Evolutionary conservation across 176 grass and related monocot species (phyloP).

Genomic region (Carex pumila): DNA sequence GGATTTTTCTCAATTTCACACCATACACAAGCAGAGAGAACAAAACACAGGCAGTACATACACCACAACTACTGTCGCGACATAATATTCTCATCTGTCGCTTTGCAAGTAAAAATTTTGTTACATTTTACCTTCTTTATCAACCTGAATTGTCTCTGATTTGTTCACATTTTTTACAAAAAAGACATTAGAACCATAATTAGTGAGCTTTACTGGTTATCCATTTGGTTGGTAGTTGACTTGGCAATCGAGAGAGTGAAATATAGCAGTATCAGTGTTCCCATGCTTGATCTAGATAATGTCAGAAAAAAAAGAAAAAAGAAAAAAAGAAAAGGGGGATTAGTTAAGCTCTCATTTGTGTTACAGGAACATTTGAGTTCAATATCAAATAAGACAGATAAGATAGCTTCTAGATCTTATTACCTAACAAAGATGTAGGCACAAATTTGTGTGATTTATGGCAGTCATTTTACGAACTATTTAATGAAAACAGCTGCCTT

Average conservation of each 20-base stretch:
- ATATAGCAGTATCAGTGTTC: slow-evolving; percentile 17
- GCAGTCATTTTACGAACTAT: neutral
- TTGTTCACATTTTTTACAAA: neutral
- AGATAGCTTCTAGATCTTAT: neutral
- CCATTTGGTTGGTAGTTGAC: neutral
- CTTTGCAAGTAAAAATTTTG: neutral
- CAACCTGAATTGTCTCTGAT: neutral
- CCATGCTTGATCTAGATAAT: slow-evolving; percentile 13
- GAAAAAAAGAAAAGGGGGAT: neutral
- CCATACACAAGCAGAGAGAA: neutral
- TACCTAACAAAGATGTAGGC: neutral
- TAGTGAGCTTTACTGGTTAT: neutral
- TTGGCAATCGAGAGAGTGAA: slow-evolving; percentile 5
- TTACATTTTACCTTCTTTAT: neutral
- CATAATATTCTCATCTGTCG: neutral
- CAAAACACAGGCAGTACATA: neutral
- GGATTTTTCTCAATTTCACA: neutral
- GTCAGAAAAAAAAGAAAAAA: neutral
- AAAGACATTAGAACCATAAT: neutral
- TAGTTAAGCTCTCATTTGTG: neutral
- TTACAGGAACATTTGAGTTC: neutral
- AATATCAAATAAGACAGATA: neutral
- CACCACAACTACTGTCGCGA: neutral
- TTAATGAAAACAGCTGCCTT: neutral
- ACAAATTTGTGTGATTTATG: neutral